Percentiles rank a stretch among this genome's conserved stretches.
phyloP scores from a whole-genome alignment of 768 basidiomycete genomes.

The Hygrophorus russula region DNA sequence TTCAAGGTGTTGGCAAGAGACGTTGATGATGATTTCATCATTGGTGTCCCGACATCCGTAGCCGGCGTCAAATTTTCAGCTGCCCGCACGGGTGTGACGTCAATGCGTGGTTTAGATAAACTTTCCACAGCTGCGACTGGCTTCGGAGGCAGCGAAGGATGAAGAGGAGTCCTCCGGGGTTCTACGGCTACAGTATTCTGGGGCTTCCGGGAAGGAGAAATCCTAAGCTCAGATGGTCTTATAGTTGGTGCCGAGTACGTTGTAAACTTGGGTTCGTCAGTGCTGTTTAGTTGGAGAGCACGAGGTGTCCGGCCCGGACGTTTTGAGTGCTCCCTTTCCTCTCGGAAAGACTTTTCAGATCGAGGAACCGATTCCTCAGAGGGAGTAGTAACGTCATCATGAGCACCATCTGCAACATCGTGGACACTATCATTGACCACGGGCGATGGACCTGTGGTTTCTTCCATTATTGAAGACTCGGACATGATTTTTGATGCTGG shows the following conservation, averaged over 20 bases:
- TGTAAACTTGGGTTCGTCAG: neutral
- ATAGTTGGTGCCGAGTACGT: neutral
- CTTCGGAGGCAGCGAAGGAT: slow-evolving; percentile 38
- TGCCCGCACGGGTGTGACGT: slow-evolving; percentile 15
- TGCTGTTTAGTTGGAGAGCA: slow-evolving; percentile 4
- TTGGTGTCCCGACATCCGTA: slow-evolving; percentile 39
- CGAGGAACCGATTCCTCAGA: neutral
- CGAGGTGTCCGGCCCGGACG: too few relatives aligned
- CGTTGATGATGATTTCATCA: slow-evolving; percentile 7
- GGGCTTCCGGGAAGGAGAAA: too few relatives aligned
- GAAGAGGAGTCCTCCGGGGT: slow-evolving; percentile 13
- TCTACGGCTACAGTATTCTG: too few relatives aligned
- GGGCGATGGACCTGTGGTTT: neutral
- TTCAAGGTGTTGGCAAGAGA: too few relatives aligned
- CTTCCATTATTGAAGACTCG: neutral
- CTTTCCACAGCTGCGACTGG: slow-evolving; percentile 18
- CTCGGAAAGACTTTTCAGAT: too few relatives aligned
- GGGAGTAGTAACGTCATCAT: neutral
- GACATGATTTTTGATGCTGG: slow-evolving; percentile 14
- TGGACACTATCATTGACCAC: too few relatives aligned
- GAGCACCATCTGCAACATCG: too few relatives aligned
- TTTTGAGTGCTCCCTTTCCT: too few relatives aligned
- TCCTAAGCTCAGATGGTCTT: neutral
- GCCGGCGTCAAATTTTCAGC: slow-evolving; percentile 28
- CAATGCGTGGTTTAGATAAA: slow-evolving; percentile 11